These are phyloP conservation scores for Tolypocladium endophyticum DNA, from an alignment of 2,329 filamentous ascomycete genomes.

Conservation along the genomic window DNA sequence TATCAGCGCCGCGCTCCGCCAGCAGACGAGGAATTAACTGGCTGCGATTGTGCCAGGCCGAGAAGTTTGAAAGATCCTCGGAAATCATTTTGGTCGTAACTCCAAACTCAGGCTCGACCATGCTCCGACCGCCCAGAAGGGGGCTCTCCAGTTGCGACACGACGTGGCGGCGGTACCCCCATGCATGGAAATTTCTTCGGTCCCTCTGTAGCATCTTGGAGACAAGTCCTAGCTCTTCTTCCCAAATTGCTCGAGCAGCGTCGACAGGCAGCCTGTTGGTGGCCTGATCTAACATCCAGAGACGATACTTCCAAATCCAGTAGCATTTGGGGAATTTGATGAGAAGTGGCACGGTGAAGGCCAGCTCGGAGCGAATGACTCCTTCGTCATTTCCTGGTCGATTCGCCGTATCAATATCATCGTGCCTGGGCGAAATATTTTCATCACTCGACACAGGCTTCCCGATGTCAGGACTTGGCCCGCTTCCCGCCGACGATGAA, in stretches of 20 bases:
- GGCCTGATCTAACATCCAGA: slow-evolving; percentile 71
- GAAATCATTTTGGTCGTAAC: slow-evolving; percentile 88
- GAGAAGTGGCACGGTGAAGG: slow-evolving; percentile 75
- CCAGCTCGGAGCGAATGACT: slow-evolving; percentile 61
- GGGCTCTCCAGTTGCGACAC: slow-evolving; percentile 62
- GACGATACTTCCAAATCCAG: slow-evolving; percentile 97
- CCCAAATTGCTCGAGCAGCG: slow-evolving; percentile 60
- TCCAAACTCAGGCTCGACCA: slow-evolving; percentile 72
- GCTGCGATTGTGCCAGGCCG: slow-evolving; percentile 87
- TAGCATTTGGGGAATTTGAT: slow-evolving; percentile 91
- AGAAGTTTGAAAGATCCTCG: slow-evolving; percentile 86
- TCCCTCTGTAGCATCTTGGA: slow-evolving; percentile 83
- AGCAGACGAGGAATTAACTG: slow-evolving; percentile 72
- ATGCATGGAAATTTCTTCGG: slow-evolving; percentile 90
- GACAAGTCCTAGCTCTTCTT: slow-evolving; percentile 70
- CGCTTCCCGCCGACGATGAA: slow-evolving; percentile 43
- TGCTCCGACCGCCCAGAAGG: slow-evolving; percentile 41
- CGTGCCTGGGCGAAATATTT: background rate
- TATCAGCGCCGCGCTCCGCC: slow-evolving; percentile 55
- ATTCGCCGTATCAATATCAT: background rate
- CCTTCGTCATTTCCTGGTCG: slow-evolving; percentile 7
- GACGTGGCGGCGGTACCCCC: slow-evolving; percentile 78
- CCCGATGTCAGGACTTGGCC: slow-evolving; percentile 26
- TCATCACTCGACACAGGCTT: background rate
- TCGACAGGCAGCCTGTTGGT: slow-evolving; percentile 49